Evolutionary conservation across 2,329 filamentous ascomycete genomes (phyloP).

Genomic region (Ophiostoma australiae): DNA sequence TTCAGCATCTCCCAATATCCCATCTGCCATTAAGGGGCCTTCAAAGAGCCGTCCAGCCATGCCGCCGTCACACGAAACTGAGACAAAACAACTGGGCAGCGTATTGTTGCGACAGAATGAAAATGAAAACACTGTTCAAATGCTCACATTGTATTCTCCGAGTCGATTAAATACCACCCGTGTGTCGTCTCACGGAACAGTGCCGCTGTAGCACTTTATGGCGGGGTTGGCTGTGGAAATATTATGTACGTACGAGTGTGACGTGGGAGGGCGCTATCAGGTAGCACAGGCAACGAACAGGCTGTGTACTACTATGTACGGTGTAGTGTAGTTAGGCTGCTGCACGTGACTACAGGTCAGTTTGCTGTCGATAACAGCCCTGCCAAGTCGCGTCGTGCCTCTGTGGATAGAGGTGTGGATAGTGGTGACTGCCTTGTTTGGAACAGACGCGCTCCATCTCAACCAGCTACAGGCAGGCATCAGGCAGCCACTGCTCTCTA

Average conservation of each 20-base stretch:
- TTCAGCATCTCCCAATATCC: too few relatives aligned
- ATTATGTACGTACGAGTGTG: background rate
- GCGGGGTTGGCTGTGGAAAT: background rate
- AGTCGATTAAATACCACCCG: background rate
- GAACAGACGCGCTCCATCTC: slow-evolving; percentile 1
- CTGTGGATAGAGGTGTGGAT: background rate
- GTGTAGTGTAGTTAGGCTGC: background rate
- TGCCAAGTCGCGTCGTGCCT: slow-evolving; percentile 15
- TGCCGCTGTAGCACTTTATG: background rate
- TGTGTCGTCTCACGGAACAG: background rate
- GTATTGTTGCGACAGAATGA: too few relatives aligned
- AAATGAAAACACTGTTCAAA: background rate
- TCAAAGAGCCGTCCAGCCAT: background rate
- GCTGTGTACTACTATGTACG: background rate
- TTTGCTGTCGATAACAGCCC: background rate
- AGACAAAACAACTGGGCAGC: background rate
- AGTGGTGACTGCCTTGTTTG: slow-evolving; percentile 15
- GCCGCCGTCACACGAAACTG: background rate
- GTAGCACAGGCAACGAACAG: background rate
- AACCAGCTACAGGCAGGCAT: background rate
- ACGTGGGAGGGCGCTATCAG: too few relatives aligned
- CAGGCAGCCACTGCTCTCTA: background rate
- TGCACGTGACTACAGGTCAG: slow-evolving; percentile 21
- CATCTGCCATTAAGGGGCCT: too few relatives aligned
- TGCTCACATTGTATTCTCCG: background rate